Base-by-base conservation (phyloP, 192 early-diverging fungal genomes). In the Haplosporangium gracile region DNA sequence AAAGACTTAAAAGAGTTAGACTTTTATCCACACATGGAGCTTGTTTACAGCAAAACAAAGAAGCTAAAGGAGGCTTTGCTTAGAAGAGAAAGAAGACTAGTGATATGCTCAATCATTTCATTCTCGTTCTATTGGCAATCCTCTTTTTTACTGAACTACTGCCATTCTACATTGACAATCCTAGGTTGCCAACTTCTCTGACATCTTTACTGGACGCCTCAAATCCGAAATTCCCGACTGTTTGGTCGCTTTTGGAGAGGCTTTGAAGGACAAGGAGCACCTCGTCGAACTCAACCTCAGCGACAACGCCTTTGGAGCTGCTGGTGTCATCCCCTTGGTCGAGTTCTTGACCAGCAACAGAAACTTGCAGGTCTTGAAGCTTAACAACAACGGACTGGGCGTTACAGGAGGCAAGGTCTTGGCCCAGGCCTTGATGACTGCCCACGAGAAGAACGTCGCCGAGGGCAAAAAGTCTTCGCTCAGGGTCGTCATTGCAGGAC, bases 221-320 rank as follows among this genome's bases (percentile, higher is more conserved):
- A 93, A 95, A 82, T 93, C 95, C 73, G 97, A 98, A 85, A 97
- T 99, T 80, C 97, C 97, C 70, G 89, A 91, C 53, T 93, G 94
- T 57, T 85, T 99, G 34, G 94, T 95, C 70, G 95, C 95, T 29
- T 89, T 99, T 36, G 95, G 96, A 63, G 94, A 94, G 70, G 95
- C 97, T 7, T 91, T 99, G 42, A 91, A 93, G 74, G 94, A 97
- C 77, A 96, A 95, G 82, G 92, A 93, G 34, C 82, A 93, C 69
- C 91, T 98, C 26, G 89, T 94, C n/a, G 95, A 97, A 86, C 90
- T 97, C 36, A 95, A 97, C 88, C 84, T 98, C 29, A 96, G 93
- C 13, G 97, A 99, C 88, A 99, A 99, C 80, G 98, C 98, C n/a
- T 99, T 99, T 90, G 98, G 98, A 26, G 97, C 98, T 20, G 94